phyloP scores from a whole-genome alignment of 2,329 filamentous ascomycete species.

The Epichloe baconii region DNA sequence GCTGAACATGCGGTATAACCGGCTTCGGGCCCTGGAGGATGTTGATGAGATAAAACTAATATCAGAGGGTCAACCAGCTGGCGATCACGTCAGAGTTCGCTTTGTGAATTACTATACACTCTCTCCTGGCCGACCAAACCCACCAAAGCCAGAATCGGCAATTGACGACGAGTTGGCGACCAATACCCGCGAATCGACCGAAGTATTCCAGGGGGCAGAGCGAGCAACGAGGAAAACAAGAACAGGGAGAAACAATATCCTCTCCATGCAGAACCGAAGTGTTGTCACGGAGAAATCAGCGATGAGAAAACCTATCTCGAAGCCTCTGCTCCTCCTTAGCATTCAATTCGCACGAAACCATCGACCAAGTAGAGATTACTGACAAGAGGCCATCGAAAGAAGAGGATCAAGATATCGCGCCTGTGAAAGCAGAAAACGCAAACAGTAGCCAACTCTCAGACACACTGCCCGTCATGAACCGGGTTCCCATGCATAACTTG shows the following conservation, averaged over 20 bases:
- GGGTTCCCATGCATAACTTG: slow-evolving; percentile 21
- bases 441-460: background rate
- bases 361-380: background rate
- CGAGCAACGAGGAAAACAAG: background rate
- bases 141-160: slow-evolving; percentile 8
- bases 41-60: slow-evolving; percentile 38
- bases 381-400: background rate
- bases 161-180: background rate
- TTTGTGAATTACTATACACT: slow-evolving; percentile 88
- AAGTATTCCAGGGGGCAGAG: background rate
- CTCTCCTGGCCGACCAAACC: slow-evolving; percentile 59
- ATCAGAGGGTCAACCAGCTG: slow-evolving; percentile 8
- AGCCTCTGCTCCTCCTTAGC: background rate
- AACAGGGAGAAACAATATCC: no score
- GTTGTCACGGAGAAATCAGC: background rate
- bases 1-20: slow-evolving; percentile 56
- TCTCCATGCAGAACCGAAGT: background rate
- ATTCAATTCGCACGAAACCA: background rate
- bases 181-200: no score
- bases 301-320: background rate
- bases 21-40: slow-evolving; percentile 59
- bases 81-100: slow-evolving; percentile 42
- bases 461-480: slow-evolving; percentile 6
- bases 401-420: background rate
- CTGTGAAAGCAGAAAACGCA: background rate